Conservation (phyloP, 345 rosid species). For the Populus deltoides region DNA sequence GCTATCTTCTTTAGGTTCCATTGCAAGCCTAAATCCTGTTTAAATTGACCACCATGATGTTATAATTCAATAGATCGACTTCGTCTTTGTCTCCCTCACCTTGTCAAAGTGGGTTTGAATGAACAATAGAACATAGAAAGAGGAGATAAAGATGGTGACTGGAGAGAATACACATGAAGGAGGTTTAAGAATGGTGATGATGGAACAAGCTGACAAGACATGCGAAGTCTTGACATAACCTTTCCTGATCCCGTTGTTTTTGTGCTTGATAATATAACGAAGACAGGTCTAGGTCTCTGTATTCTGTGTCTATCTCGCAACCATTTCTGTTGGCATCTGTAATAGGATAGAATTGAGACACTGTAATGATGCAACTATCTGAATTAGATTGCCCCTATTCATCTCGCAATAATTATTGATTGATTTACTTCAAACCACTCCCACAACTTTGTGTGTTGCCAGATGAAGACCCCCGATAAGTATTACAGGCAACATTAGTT, state of each 20-base stretch:
- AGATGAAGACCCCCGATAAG: not conserved
- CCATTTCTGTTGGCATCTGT: not conserved
- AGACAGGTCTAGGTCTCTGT: not conserved
- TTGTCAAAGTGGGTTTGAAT: not conserved
- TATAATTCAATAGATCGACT: slow-evolving; percentile 4
- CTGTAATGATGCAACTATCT: not conserved
- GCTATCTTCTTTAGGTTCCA: slow-evolving; percentile 23
- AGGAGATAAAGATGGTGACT: not conserved
- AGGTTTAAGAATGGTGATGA: not conserved
- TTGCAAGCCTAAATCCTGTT: slow-evolving; percentile 30
- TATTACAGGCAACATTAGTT: not conserved
- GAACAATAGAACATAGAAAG: not conserved
- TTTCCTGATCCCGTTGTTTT: not conserved
- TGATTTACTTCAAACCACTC: not conserved
- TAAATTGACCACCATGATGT: slow-evolving; percentile 19
- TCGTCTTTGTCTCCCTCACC: slow-evolving; percentile 10
- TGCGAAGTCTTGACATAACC: not conserved
- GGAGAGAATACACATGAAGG: not conserved
- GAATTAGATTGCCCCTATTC: not conserved
- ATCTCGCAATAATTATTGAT: not conserved
- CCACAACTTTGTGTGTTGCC: not conserved
- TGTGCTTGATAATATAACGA: not conserved
- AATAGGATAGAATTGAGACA: not conserved
- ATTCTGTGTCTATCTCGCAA: not conserved
- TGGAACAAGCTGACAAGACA: not conserved